Evolutionary conservation across 257 asterid species (phyloP).

Genomic region (Solanum clarkiae): DNA sequence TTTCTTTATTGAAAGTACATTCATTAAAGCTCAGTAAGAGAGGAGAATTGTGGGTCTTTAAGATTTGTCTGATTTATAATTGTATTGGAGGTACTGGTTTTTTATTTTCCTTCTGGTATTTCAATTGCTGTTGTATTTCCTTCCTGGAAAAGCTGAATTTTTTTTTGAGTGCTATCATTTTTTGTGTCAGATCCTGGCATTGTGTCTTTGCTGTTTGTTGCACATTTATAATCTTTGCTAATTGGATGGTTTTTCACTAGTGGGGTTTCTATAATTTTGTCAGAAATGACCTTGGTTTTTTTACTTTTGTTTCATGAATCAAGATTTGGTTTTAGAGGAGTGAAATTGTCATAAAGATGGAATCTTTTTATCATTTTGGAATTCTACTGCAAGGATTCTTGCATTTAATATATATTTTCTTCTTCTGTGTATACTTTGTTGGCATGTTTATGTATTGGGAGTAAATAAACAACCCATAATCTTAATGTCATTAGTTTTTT

Average conservation of each 20-base stretch:
- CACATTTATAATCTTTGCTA: not conserved
- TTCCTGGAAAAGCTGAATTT: not conserved
- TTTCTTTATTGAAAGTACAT: not conserved
- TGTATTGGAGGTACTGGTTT: slow-evolving; percentile 1
- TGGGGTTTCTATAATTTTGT: not conserved
- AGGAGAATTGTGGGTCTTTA: not conserved
- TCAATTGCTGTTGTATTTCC: not conserved
- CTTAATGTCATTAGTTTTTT: not conserved
- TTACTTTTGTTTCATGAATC: not conserved
- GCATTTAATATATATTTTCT: not conserved
- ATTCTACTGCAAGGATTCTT: not conserved
- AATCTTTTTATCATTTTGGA: not conserved
- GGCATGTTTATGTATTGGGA: not conserved
- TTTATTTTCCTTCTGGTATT: not conserved
- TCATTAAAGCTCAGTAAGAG: not conserved
- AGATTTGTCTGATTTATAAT: not conserved
- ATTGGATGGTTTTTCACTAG: not conserved
- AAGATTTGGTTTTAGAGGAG: not conserved
- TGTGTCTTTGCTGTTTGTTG: not conserved
- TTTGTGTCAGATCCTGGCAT: slow-evolving; percentile 10
- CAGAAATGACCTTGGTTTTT: not conserved
- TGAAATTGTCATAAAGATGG: not conserved
- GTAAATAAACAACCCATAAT: not conserved
- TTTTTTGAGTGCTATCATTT: not conserved
- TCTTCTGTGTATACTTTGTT: not conserved